Conservation (phyloP, 495 filamentous ascomycete species). For the Clavariopsis aquatica region DNA sequence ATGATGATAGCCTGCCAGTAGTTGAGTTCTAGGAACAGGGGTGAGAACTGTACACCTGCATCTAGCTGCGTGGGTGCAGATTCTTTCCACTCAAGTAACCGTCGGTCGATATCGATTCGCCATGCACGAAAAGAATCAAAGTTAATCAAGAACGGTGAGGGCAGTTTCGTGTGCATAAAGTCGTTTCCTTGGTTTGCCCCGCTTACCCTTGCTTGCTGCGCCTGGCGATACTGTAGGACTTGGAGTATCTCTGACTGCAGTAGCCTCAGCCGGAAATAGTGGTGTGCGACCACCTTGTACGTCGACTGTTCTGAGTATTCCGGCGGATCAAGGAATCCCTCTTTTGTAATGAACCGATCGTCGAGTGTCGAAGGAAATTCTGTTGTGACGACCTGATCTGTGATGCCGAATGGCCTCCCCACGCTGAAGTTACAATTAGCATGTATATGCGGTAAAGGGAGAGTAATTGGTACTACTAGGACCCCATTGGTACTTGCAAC, state of each 20-base stretch:
- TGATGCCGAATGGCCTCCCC: slow-evolving; percentile 89
- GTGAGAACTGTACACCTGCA: slow-evolving; percentile 82
- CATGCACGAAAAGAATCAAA: slow-evolving; percentile 86
- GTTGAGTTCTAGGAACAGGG: slow-evolving; percentile 86
- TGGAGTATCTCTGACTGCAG: slow-evolving; percentile 95
- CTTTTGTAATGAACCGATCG: slow-evolving; percentile 83
- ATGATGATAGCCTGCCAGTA: slow-evolving; percentile 99
- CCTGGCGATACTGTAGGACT: slow-evolving; percentile 87
- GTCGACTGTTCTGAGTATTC: slow-evolving; percentile 57
- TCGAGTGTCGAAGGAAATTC: slow-evolving; percentile 88
- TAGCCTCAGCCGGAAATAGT: slow-evolving; percentile 89
- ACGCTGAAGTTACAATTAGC: slow-evolving; percentile 52
- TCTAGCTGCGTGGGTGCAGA: slow-evolving; percentile 73
- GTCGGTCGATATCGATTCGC: slow-evolving; percentile 82
- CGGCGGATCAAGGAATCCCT: slow-evolving; percentile 61
- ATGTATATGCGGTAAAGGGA: no score
- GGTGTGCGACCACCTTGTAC: slow-evolving; percentile 85
- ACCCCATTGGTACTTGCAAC: no score
- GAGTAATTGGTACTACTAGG: no score
- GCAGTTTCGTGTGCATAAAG: slow-evolving; percentile 74
- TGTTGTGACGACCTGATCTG: slow-evolving; percentile 87
- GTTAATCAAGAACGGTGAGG: slow-evolving; percentile 79
- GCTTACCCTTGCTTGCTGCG: slow-evolving; percentile 59
- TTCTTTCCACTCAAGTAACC: slow-evolving; percentile 84
- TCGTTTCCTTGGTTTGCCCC: slow-evolving; percentile 63